Evolutionary conservation across 371 early-diverging fungal genomes (phyloP).

Genomic region (Globomyces sp.): DNA sequence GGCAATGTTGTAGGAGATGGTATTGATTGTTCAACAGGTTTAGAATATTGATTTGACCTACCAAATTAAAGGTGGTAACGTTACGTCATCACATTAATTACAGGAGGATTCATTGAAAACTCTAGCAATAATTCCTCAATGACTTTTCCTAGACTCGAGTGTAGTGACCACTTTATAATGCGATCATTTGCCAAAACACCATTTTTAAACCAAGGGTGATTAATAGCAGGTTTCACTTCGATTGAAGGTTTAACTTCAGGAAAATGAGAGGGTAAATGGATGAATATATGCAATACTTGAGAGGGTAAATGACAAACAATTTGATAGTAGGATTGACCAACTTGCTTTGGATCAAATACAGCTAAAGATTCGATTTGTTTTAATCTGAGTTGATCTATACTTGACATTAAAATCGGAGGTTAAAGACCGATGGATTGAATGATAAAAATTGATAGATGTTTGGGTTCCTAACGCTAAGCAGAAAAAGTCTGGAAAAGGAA

Average conservation of each 20-base stretch:
- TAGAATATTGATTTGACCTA: too few species aligned
- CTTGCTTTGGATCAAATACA: not conserved
- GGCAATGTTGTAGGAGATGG: too few species aligned
- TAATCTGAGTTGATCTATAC: too few species aligned
- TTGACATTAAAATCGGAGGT: too few species aligned
- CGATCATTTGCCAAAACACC: constrained; percentile 25
- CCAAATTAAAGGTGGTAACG: too few species aligned
- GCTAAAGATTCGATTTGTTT: not conserved
- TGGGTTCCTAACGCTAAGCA: too few species aligned
- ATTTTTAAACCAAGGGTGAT: constrained; percentile 9
- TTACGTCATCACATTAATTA: not conserved
- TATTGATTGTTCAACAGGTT: too few species aligned
- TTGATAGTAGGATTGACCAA: constrained; percentile 1
- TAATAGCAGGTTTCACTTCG: constrained; percentile 6
- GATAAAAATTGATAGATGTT: too few species aligned
- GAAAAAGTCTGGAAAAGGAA: too few species aligned
- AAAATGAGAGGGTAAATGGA: constrained; percentile 9
- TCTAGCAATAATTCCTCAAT: constrained; percentile 27
- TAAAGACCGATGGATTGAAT: too few species aligned
- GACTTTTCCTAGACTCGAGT: constrained; percentile 20
- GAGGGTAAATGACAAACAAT: constrained; percentile 7
- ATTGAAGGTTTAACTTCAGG: constrained; percentile 9
- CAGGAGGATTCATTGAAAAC: constrained; percentile 25
- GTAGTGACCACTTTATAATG: constrained; percentile 20
- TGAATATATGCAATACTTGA: constrained; percentile 6